Percentiles rank a stretch among this genome's conserved stretches.
Conservation (phyloP, 208 protist genomes). For the Acanthamoeba lenticulata region DNA sequence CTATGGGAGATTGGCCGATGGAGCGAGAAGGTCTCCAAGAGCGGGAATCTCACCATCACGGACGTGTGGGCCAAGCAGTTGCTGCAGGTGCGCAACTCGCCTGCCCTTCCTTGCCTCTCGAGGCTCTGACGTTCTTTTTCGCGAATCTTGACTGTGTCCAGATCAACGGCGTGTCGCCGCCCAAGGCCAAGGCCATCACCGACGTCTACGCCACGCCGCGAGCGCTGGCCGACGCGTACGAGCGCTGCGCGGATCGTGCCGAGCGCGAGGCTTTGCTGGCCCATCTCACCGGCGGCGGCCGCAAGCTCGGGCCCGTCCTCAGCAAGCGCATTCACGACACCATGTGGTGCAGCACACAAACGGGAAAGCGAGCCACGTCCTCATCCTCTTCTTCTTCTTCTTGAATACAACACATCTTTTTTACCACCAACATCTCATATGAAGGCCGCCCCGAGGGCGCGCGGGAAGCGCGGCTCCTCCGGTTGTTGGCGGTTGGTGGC, state of each 20-base stretch:
- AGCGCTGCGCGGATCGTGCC: background rate
- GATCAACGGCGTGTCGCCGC: constrained; percentile 14
- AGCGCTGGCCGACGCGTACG: background rate
- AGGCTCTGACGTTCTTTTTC: background rate
- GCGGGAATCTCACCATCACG: constrained; percentile 34
- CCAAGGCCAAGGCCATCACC: constrained; percentile 9
- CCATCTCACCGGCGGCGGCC: background rate
- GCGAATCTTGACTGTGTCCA: background rate
- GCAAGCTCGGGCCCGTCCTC: constrained; percentile 6
- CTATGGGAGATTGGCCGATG: constrained; percentile 49
- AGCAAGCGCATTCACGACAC: constrained; percentile 38
- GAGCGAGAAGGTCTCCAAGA: constrained; percentile 46
- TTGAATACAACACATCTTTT: too few species aligned
- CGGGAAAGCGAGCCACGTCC: background rate
- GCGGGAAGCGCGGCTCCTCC: too few species aligned
- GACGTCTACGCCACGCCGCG: background rate
- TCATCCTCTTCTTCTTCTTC: too few species aligned
- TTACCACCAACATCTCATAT: too few species aligned
- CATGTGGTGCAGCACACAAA: background rate
- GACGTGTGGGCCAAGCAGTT: constrained; percentile 51
- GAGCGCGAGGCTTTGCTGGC: background rate
- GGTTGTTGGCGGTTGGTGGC: too few species aligned
- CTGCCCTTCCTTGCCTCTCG: background rate
- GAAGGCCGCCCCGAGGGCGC: too few species aligned
- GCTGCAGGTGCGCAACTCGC: background rate